phyloP scores from a whole-genome alignment of 352 stramenopile species.

The Globisporangium iwayamae region DNA sequence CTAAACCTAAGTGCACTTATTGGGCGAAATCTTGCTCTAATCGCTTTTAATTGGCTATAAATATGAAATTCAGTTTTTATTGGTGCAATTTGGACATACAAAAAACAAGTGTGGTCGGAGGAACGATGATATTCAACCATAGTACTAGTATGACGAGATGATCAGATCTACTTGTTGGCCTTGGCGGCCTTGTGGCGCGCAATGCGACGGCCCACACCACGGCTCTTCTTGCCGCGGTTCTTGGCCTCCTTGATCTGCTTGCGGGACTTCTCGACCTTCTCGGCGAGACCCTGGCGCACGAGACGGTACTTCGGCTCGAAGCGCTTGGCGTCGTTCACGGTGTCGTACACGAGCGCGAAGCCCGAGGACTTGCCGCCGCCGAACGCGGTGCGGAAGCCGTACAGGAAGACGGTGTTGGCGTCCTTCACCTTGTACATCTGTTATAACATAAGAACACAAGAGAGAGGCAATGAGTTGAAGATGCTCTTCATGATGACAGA shows the following conservation, averaged over 20 bases:
- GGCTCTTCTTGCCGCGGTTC: constrained; percentile 98
- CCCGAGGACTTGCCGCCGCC: constrained; percentile 97
- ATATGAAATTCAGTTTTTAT: too few relatives aligned
- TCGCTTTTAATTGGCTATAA: too few relatives aligned
- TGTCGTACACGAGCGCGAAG: constrained; percentile 99
- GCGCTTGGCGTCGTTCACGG: constrained; percentile 96
- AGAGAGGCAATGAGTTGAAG: constrained; percentile 11
- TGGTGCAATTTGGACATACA: too few relatives aligned
- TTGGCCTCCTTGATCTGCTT: constrained; percentile 99
- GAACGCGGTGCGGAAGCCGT: constrained; percentile 97
- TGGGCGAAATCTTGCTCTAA: too few relatives aligned
- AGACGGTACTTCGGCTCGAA: constrained; percentile 99
- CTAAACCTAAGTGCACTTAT: too few relatives aligned
- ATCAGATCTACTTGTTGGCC: constrained; percentile 90
- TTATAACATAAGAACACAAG: not conserved
- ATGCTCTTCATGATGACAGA: not conserved
- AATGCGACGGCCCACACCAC: constrained; percentile 96
- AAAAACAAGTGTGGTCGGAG: too few relatives aligned
- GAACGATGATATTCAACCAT: too few relatives aligned
- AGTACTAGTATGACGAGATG: constrained; percentile 22
- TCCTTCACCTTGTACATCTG: constrained; percentile 97
- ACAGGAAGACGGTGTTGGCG: constrained; percentile 94
- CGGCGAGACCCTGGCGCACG: constrained; percentile 86
- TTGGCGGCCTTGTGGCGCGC: constrained; percentile 99
- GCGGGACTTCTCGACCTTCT: constrained; percentile 96